These are phyloP conservation scores for Dissophora globulifera DNA, from an alignment of 192 early-diverging fungal species.

Conservation along the genomic window DNA sequence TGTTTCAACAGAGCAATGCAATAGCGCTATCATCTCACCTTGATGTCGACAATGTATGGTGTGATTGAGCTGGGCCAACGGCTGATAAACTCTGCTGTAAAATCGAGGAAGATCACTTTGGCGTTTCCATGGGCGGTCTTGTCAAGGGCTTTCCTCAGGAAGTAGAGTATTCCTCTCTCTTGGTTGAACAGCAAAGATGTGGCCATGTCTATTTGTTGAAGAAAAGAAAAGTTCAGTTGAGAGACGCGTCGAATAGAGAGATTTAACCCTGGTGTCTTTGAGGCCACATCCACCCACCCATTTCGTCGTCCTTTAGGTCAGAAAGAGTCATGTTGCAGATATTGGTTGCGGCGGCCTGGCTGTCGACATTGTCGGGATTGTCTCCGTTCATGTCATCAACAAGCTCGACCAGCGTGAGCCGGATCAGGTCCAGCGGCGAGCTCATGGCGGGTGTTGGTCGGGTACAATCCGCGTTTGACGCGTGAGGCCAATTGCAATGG, in stretches of 20 bases:
- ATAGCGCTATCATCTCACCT: conserved; percentile 43
- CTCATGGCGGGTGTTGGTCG: conserved; percentile 15
- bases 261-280: no score
- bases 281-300: no score
- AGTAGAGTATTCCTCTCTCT: conserved; percentile 57
- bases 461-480: no score
- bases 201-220: conserved; percentile 65
- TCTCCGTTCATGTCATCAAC: conserved; percentile 50
- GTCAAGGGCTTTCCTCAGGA: conserved; percentile 41
- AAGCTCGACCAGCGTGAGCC: conserved; percentile 45
- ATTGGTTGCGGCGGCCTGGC: conserved; percentile 43
- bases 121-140: conserved; percentile 36
- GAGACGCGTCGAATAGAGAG: no score
- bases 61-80: conserved; percentile 36
- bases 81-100: conserved; percentile 55
- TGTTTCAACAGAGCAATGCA: no score
- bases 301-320: conserved; percentile 30
- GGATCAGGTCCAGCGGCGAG: conserved; percentile 42
- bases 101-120: conserved; percentile 57
- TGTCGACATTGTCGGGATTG: conserved; percentile 36
- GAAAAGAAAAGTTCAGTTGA: no score
- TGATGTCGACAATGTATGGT: conserved; percentile 52
- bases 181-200: conserved; percentile 56
- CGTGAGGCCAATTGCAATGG: no score
- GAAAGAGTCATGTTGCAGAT: conserved; percentile 46